Conservation (phyloP, 192 early-diverging fungal species). For the Coemansia sp. region DNA sequence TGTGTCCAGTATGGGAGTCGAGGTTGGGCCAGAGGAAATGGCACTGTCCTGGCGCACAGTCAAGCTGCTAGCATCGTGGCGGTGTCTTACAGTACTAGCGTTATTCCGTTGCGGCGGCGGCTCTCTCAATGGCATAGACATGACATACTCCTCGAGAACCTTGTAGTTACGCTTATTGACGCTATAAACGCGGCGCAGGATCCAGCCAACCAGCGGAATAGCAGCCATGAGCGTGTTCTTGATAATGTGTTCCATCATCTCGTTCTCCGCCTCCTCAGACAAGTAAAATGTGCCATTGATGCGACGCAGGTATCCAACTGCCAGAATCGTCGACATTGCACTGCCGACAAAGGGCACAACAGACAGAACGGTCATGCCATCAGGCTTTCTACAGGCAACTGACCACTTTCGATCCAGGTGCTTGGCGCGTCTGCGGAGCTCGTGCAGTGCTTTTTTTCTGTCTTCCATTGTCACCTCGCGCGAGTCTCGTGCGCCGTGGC, state of each 20-base stretch:
- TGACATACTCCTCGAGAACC: conserved; percentile 33
- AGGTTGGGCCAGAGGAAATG: neutral
- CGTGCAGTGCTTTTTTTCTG: conserved; percentile 32
- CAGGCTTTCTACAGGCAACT: conserved; percentile 29
- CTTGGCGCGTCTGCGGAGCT: conserved; percentile 30
- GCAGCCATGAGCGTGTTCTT: conserved; percentile 28
- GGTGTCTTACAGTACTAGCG: neutral
- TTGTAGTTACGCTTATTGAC: conserved; percentile 50
- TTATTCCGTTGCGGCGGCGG: neutral
- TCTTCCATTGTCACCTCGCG: conserved; percentile 16
- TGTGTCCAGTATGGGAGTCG: neutral
- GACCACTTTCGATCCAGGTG: conserved; percentile 47
- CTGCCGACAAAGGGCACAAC: conserved; percentile 40
- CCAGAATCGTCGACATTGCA: conserved; percentile 31
- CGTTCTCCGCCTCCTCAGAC: conserved; percentile 16
- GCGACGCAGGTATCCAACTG: conserved; percentile 27
- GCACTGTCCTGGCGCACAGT: neutral
- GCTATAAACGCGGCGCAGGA: conserved; percentile 28
- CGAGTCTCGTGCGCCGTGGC: conserved; percentile 9
- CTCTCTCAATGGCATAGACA: conserved; percentile 14
- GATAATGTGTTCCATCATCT: conserved; percentile 32
- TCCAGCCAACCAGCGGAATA: conserved; percentile 41
- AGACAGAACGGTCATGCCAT: conserved; percentile 32
- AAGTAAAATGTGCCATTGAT: conserved; percentile 28
- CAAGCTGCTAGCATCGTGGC: neutral